These are phyloP conservation scores for Bullera alba DNA, from an alignment of 768 basidiomycete genomes.

Conservation along the genomic window DNA sequence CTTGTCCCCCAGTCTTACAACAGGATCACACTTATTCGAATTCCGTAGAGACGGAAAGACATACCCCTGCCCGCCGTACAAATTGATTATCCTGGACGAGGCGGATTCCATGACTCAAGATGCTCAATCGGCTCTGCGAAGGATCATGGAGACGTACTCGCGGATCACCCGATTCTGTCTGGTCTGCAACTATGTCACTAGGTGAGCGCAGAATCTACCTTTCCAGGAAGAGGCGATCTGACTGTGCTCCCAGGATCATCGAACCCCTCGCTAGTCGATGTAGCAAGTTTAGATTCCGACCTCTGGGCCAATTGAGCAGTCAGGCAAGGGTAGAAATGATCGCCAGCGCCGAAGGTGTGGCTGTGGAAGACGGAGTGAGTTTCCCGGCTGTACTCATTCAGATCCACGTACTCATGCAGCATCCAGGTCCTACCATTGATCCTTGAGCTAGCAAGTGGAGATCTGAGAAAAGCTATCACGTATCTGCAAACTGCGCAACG, in stretches of 20 bases:
- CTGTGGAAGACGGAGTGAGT: slow-evolving; percentile 47
- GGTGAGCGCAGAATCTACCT: slow-evolving; percentile 52
- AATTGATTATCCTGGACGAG: slow-evolving; percentile 97
- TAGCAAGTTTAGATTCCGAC: slow-evolving; percentile 96
- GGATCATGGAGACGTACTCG: slow-evolving; percentile 99
- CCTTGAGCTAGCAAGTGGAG: slow-evolving; percentile 62
- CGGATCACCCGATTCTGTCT: slow-evolving; percentile 95
- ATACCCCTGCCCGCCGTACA: slow-evolving; percentile 96
- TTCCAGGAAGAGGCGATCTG: not conserved
- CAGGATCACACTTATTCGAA: slow-evolving; percentile 54
- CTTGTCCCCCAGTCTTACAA: not conserved
- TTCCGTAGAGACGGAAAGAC: slow-evolving; percentile 54
- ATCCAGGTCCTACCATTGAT: slow-evolving; percentile 39
- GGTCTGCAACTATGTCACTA: slow-evolving; percentile 97
- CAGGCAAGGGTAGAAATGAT: slow-evolving; percentile 70
- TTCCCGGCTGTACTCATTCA: not conserved
- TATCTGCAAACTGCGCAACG: slow-evolving; percentile 93
- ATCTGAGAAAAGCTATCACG: slow-evolving; percentile 93
- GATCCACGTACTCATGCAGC: not conserved
- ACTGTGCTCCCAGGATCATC: slow-evolving; percentile 65
- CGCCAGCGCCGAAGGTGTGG: slow-evolving; percentile 65
- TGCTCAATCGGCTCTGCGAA: slow-evolving; percentile 87
- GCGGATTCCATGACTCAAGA: slow-evolving; percentile 99
- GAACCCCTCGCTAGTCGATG: slow-evolving; percentile 98
- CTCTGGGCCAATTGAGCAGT: slow-evolving; percentile 73